Conservation (phyloP, 225 moss, liverwort and hornwort species). For the Asterella californica region DNA sequence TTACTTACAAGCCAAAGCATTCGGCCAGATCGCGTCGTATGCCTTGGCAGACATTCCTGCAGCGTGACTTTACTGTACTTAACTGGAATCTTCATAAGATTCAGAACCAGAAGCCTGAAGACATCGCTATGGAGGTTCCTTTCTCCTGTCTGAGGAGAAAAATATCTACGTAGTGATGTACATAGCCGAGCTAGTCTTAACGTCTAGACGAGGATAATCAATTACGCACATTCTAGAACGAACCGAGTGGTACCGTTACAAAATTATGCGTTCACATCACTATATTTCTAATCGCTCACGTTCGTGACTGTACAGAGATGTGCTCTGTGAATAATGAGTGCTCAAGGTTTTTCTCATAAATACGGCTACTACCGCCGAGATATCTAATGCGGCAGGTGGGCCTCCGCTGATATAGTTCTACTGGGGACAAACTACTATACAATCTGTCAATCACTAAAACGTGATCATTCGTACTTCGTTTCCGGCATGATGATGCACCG, state of each 20-base stretch:
- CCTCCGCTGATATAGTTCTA: neutral
- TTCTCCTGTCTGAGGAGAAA: neutral
- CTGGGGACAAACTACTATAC: neutral
- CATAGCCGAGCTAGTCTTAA: neutral
- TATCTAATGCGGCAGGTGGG: neutral
- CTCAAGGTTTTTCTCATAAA: neutral
- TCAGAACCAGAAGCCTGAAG: neutral
- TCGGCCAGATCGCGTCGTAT: too few relatives aligned
- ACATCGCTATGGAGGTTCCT: neutral
- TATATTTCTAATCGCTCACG: conserved; percentile 1
- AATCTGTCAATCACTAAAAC: conserved; percentile 11
- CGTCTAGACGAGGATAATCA: conserved; percentile 7
- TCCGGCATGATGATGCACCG: conserved; percentile 1
- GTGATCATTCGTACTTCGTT: neutral
- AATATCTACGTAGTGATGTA: neutral
- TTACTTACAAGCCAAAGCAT: too few relatives aligned
- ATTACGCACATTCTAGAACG: neutral
- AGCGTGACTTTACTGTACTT: too few relatives aligned
- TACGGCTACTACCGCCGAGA: neutral
- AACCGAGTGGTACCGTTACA: neutral
- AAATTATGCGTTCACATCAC: neutral
- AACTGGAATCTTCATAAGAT: neutral
- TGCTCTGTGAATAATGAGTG: neutral
- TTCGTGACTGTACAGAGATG: neutral
- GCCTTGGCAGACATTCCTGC: too few relatives aligned